Evolutionary conservation across 106 monocot species (phyloP), one percentile per base, ranked within the genome.

Genomic region (Allium fistulosum): DNA sequence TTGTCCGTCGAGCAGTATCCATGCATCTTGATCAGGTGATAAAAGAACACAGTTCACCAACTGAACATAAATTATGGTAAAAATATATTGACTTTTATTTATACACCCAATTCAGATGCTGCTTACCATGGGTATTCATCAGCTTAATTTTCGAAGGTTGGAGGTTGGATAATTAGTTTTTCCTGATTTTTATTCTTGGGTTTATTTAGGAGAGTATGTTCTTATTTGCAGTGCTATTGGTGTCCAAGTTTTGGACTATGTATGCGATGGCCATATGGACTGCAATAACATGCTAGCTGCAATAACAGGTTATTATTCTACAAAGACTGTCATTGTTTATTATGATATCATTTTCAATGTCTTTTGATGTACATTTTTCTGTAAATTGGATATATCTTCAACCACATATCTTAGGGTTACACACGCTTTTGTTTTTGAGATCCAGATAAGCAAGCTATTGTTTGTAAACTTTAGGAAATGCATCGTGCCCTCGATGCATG

Each of bases 71-170:
- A 60, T 51, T 16, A 46, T 17, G 49, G 5, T 17, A 26, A 46
- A 60, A 58, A 11, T 46, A n/a, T 27, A 69, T 56, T 67, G 15
- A 27, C 17, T 26, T 53, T 18, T 17, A 3, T 71, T 47, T 27
- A 76, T 22, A 17, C 14, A 48, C 75, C 45, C 16, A 51, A 66
- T 66, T n/a, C 78, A 97, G 97, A 82, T 97, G 75, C 86, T 97
- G 78, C 69, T 84, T 17, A 72, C 72, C 74, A 56, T 92, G 68
- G 97, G 97, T 53, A 73, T 97, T 63, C 84, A 87, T 79, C 80
- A 92, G 79, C 83, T 97, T 53, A 92, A 97, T 72, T 92, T 92
- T 61, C 69, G 97, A 79, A 97, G 92, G 97, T 97, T 53, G 78
- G 68, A 22, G 10, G 58, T 62, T 72, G 68, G 37, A 37, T 37